Conservation (phyloP, 1,284 basidiomycete genomes). For the Moniliella sp. region DNA sequence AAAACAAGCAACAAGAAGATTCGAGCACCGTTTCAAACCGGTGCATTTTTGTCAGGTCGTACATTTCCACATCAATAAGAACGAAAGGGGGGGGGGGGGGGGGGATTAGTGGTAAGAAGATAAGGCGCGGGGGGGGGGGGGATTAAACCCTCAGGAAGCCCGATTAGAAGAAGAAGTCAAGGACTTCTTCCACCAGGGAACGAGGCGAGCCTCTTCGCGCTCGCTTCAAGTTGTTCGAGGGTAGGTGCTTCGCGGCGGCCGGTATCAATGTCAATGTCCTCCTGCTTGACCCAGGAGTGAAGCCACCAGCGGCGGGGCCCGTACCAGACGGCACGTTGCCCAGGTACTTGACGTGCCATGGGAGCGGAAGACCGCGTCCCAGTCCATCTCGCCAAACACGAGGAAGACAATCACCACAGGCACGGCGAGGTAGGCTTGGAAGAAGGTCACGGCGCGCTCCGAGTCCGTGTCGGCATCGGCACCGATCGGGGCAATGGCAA, state of each 20-base stretch:
- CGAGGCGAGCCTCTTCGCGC: constrained; percentile 15
- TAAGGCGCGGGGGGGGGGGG: too few relatives aligned
- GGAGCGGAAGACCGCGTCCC: neutral
- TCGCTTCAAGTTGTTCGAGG: constrained; percentile 20
- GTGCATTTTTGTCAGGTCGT: too few relatives aligned
- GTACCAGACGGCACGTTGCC: too few relatives aligned
- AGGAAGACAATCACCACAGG: neutral
- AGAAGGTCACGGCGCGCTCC: constrained; percentile 36
- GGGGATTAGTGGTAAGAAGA: too few relatives aligned
- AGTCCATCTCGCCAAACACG: neutral
- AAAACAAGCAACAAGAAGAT: too few relatives aligned
- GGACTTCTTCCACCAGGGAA: constrained; percentile 6
- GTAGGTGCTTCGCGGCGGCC: constrained; percentile 4
- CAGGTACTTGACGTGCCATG: too few relatives aligned
- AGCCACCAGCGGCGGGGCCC: too few relatives aligned
- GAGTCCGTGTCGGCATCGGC: constrained; percentile 10
- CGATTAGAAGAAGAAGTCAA: too few relatives aligned
- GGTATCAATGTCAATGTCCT: neutral
- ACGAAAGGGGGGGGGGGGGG: too few relatives aligned
- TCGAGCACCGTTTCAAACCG: too few relatives aligned
- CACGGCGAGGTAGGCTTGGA: constrained; percentile 20
- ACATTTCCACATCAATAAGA: too few relatives aligned
- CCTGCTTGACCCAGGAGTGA: constrained; percentile 9
- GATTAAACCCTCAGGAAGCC: too few relatives aligned
- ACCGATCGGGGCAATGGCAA: constrained; percentile 1